Percentiles rank a stretch among this genome's conserved stretches.
Conservation (phyloP, 2,329 filamentous ascomycete species). For the Zasmidium cellare region DNA sequence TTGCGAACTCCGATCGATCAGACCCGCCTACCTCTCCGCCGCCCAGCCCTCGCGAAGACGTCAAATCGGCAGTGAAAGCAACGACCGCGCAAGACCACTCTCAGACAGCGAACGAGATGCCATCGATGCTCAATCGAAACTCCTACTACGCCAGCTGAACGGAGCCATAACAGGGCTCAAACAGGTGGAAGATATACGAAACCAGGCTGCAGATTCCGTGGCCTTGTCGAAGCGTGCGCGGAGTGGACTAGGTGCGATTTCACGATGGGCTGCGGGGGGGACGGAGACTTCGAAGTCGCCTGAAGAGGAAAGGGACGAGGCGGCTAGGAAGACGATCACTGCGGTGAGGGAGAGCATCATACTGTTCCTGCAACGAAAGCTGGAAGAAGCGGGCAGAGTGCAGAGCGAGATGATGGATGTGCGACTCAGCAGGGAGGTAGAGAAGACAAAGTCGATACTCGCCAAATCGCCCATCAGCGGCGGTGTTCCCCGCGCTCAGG, state of each 20-base stretch:
- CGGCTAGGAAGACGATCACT: slow-evolving; percentile 63
- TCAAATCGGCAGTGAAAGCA: slow-evolving; percentile 32
- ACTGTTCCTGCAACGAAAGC: slow-evolving; percentile 73
- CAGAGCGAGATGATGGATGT: slow-evolving; percentile 95
- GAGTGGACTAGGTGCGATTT: slow-evolving; percentile 63
- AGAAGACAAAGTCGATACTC: slow-evolving; percentile 84
- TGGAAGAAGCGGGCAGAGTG: slow-evolving; percentile 74
- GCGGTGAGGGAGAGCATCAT: slow-evolving; percentile 79
- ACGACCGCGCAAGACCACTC: slow-evolving; percentile 55
- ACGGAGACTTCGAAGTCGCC: slow-evolving; percentile 54
- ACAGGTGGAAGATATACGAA: slow-evolving; percentile 78
- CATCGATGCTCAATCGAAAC: slow-evolving; percentile 83
- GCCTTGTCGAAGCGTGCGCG: slow-evolving; percentile 69
- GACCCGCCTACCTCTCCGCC: slow-evolving; percentile 87
- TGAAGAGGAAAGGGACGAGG: slow-evolving; percentile 74
- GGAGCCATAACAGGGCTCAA: slow-evolving; percentile 75
- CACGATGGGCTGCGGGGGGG: slow-evolving; percentile 65
- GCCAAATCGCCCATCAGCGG: slow-evolving; percentile 55
- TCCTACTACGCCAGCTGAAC: slow-evolving; percentile 81
- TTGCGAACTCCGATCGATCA: slow-evolving; percentile 76
- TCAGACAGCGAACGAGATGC: slow-evolving; percentile 81
- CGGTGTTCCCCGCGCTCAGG: not conserved
- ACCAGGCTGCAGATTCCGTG: slow-evolving; percentile 70
- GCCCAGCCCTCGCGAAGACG: slow-evolving; percentile 59
- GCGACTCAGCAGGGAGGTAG: slow-evolving; percentile 76